phyloP scores from a whole-genome alignment of 225 moss, liverwort and hornwort species.

The Marchantia polymorpha region DNA sequence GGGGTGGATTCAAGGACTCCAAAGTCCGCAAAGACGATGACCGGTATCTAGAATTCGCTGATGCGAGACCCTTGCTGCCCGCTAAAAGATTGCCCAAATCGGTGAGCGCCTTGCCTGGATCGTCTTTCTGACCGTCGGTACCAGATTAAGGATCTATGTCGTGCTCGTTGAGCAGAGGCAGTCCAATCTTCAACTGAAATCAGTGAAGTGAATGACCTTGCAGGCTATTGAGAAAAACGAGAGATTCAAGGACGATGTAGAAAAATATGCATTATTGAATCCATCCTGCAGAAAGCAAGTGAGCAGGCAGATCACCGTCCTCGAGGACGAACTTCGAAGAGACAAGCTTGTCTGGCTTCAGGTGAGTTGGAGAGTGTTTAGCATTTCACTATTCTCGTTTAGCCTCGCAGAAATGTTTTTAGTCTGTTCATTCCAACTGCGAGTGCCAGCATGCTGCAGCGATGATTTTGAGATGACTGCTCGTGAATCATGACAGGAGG shows the following conservation, averaged over 20 bases:
- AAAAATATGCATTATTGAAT: conserved; percentile 38
- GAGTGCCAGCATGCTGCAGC: background rate
- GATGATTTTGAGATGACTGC: background rate
- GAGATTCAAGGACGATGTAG: conserved; percentile 37
- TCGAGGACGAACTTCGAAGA: conserved; percentile 41
- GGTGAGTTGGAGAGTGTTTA: conserved; percentile 7
- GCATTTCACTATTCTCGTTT: background rate
- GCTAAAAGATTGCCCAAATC: background rate
- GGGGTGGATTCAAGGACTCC: conserved; percentile 33
- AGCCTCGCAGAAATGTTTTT: background rate
- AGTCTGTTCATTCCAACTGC: background rate
- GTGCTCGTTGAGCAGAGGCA: background rate
- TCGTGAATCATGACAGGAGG: conserved; percentile 35
- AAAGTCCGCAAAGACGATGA: background rate
- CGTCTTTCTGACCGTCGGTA: too few species aligned
- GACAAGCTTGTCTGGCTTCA: conserved; percentile 47
- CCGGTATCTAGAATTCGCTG: background rate
- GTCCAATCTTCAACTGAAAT: background rate
- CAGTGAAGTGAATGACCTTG: background rate
- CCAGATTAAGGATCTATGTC: background rate
- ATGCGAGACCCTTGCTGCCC: background rate
- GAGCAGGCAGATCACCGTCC: conserved; percentile 37
- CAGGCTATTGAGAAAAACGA: conserved; percentile 39
- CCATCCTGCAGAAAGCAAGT: conserved; percentile 45
- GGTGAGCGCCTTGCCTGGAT: background rate